Conservation (phyloP, 2,329 filamentous ascomycete genomes). For the Thielaviopsis musarum region DNA sequence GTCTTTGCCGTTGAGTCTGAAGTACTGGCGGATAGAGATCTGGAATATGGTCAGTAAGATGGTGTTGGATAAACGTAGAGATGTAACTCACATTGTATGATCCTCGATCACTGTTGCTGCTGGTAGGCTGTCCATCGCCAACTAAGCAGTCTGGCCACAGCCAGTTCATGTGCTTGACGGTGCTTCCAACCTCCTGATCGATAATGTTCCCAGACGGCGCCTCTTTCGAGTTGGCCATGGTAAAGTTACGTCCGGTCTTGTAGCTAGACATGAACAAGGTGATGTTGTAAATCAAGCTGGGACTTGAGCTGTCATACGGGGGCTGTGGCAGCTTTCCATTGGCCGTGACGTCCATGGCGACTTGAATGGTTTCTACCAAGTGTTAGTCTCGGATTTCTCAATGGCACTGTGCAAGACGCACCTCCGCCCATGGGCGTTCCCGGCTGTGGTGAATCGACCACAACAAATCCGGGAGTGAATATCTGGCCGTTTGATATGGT, state of each 20-base stretch:
- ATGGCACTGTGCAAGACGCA: conserved; percentile 15
- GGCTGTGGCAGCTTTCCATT: conserved; percentile 39
- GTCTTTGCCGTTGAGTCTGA: conserved; percentile 44
- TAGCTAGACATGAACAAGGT: conserved; percentile 52
- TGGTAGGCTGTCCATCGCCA: conserved; percentile 35
- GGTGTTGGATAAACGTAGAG: neutral
- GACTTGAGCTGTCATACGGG: conserved; percentile 33
- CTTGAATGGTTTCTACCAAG: conserved; percentile 35
- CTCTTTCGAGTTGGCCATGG: conserved; percentile 46
- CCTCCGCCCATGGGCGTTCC: conserved; percentile 46
- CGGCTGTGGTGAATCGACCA: conserved; percentile 49
- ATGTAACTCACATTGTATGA: conserved; percentile 39
- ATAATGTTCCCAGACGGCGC: conserved; percentile 44
- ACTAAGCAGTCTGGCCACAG: conserved; percentile 53
- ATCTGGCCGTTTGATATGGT: conserved; percentile 48
- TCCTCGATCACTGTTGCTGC: conserved; percentile 35
- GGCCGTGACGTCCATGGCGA: conserved; percentile 50
- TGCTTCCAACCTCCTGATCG: conserved; percentile 45
- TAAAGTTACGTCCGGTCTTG: conserved; percentile 46
- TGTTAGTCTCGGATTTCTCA: conserved; percentile 8
- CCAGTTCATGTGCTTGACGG: conserved; percentile 60
- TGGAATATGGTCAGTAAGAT: conserved; percentile 15
- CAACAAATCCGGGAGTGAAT: conserved; percentile 50
- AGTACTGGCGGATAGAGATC: conserved; percentile 57
- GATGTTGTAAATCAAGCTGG: conserved; percentile 44